Evolutionary conservation across 257 asterid genomes (phyloP).

Genomic region (Jaltomata sinuosa): DNA sequence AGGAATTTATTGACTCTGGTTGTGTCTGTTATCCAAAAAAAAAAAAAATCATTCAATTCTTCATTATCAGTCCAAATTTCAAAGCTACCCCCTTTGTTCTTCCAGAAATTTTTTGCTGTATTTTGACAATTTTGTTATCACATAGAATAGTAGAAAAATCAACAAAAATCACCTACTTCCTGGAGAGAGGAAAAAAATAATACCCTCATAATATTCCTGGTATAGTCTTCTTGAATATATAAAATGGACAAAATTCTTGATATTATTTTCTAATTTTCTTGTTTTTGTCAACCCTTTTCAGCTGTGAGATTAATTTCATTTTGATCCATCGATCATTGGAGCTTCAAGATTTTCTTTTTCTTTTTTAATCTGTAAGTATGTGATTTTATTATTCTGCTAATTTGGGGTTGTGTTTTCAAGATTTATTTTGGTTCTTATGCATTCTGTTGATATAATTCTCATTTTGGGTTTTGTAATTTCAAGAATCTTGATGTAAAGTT

Average conservation of each 20-base stretch:
- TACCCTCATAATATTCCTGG: constrained; percentile 23
- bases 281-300: constrained; percentile 1
- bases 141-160: neutral
- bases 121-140: neutral
- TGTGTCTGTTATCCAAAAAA: constrained; percentile 15
- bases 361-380: constrained; percentile 37
- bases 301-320: constrained; percentile 20
- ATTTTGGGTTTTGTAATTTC: constrained; percentile 11
- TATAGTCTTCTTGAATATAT: constrained; percentile 10
- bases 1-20: constrained; percentile 6
- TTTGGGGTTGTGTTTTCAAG: neutral
- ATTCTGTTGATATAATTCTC: neutral
- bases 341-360: neutral
- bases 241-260: neutral
- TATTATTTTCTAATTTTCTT: constrained; percentile 5
- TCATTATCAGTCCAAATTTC: constrained; percentile 12
- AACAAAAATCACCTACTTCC: neutral
- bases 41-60: constrained; percentile 7
- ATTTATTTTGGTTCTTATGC: constrained; percentile 7
- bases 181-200: neutral
- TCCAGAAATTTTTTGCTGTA: constrained; percentile 1
- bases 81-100: neutral
- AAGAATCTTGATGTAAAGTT: constrained; percentile 14
- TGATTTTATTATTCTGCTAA: constrained; percentile 1
- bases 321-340: constrained; percentile 26